Base-by-base conservation (phyloP, 768 basidiomycete genomes). In the Panus rudis region DNA sequence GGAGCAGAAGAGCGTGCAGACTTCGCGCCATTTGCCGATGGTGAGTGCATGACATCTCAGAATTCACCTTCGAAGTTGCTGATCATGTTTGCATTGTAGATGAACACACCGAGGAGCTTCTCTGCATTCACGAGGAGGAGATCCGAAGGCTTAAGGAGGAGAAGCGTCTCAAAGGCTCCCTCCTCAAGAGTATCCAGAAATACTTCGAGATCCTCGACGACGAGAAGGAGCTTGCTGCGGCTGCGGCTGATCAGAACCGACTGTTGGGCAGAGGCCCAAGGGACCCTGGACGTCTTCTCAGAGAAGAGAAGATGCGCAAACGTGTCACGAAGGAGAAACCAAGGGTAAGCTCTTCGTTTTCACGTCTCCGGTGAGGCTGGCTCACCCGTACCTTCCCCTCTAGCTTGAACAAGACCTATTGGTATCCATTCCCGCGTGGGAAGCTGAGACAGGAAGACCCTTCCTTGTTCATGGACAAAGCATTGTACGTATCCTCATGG, bases 281-380 rank as follows among this genome's bases (percentile, higher is more conserved):
- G 43, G 86, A 92, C 67, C 85, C 91, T 4, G 91, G 91, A 5
- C 70, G 90, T 16, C 63, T 99, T 26, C 65, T 97, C 41, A 75
- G 90, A 46, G 94, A 99, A 63, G 94, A 97, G 69, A 96, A 96
- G 73, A 91, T 94, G 84, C 75, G 94, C 42, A 98, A 97, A 62
- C 73, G 93, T 22, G 92, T 99, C 12, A 73, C 73, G 44, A 87
- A 89, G 59, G 85, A 94, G 66, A 97, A 96, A 57, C 94, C 94
- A 21, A 76, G 86, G 58, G 94, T 96, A 58, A 49, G 81, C 66
- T 38, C 39, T 19, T 24, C 30, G n/a, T 12, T 25, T 47, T 30
- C 32, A 23, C 35, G n/a, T 23, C n/a, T n/a, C n/a, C n/a, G n/a
- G n/a, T 35, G 41, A 19, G 33, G 33, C 34, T 13, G 30, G 6